These are phyloP conservation scores for Vitis labrusca DNA, from an alignment of 164 flowering plant species.

Conservation along the genomic window DNA sequence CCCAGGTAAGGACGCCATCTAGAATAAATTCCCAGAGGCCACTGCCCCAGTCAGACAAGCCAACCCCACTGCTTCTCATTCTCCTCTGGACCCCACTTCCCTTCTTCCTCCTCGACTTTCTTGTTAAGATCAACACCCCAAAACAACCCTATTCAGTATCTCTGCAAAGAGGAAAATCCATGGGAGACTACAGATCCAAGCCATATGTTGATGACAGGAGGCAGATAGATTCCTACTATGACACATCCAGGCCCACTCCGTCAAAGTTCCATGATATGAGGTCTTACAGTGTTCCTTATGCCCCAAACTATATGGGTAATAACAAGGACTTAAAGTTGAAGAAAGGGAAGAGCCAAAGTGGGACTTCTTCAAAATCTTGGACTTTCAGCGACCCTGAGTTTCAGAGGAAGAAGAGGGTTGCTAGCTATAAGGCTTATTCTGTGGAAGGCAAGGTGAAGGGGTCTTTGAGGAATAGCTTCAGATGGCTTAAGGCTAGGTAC, in stretches of 20 bases:
- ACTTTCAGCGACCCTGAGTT: slow-evolving; percentile 48
- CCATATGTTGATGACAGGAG: slow-evolving; percentile 36
- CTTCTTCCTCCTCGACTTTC: slow-evolving; percentile 2
- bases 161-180: slow-evolving; percentile 8
- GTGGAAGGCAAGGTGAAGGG: slow-evolving; percentile 52
- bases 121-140: neutral
- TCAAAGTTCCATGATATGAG: slow-evolving; percentile 25
- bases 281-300: slow-evolving; percentile 36
- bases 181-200: slow-evolving; percentile 61
- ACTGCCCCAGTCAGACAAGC: neutral
- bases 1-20: slow-evolving; percentile 15
- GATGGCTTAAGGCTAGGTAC: slow-evolving; percentile 51
- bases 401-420: slow-evolving; percentile 61
- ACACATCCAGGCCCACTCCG: slow-evolving; percentile 11
- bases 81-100: slow-evolving; percentile 17
- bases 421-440: slow-evolving; percentile 48
- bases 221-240: slow-evolving; percentile 38
- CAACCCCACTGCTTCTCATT: neutral
- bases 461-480: slow-evolving; percentile 43
- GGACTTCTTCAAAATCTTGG: slow-evolving; percentile 35
- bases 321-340: slow-evolving; percentile 28
- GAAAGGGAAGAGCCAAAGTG: slow-evolving; percentile 34
- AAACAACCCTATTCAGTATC: neutral
- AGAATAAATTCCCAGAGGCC: neutral
- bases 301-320: slow-evolving; percentile 25